Evolutionary conservation across 352 stramenopile species (phyloP).

Genomic region (Phytophthora fragariaefolia): DNA sequence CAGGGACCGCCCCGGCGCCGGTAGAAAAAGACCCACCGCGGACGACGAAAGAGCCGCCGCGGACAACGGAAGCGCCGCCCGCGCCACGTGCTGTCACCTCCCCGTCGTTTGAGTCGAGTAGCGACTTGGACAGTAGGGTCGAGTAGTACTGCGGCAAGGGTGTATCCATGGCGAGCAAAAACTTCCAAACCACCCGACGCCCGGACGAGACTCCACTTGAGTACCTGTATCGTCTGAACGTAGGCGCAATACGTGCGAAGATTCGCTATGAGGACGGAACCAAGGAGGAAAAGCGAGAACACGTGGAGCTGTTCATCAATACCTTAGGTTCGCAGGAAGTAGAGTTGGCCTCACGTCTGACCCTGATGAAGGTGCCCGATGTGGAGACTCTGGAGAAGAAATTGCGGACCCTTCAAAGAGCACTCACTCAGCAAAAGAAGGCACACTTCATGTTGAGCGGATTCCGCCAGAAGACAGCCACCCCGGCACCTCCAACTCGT

Average conservation of each 20-base stretch:
- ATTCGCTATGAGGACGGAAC: constrained; percentile 4
- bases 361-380: constrained; percentile 6
- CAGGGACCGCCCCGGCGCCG: too few species aligned
- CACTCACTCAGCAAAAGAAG: too few species aligned
- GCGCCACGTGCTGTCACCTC: too few species aligned
- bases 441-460: neutral
- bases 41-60: too few species aligned
- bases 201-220: constrained; percentile 11
- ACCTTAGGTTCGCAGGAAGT: constrained; percentile 1
- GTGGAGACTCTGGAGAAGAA: neutral
- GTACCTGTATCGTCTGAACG: constrained; percentile 20
- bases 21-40: too few species aligned
- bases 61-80: too few species aligned
- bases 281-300: constrained; percentile 1
- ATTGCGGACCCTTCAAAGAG: too few species aligned
- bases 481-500: neutral
- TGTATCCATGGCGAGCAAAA: constrained; percentile 16
- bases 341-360: constrained; percentile 2
- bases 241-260: constrained; percentile 2
- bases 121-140: constrained; percentile 9
- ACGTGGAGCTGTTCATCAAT: constrained; percentile 22
- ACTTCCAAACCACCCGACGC: constrained; percentile 7
- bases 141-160: constrained; percentile 26
- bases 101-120: neutral
- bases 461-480: neutral